These are phyloP conservation scores for Coprinellus micaceus DNA, from an alignment of 768 basidiomycete species.

Conservation along the genomic window DNA sequence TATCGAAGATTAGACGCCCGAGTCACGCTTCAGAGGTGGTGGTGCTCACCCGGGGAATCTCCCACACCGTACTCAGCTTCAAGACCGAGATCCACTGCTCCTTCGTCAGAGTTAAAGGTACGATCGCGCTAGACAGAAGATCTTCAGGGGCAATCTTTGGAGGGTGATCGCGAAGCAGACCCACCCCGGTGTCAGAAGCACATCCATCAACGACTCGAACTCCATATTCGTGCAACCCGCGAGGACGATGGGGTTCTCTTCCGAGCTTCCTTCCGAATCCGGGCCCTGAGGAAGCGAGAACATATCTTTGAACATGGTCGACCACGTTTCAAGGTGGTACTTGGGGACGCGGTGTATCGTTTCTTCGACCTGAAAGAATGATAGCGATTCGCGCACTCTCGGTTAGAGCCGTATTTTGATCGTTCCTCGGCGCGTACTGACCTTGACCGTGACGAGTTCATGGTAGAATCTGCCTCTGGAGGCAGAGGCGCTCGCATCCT, in stretches of 20 bases:
- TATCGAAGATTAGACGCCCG: background rate
- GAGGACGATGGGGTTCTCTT: background rate
- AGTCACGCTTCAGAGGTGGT: background rate
- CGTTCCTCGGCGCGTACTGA: too few relatives aligned
- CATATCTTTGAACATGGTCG: conserved; percentile 3
- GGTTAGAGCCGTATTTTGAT: too few relatives aligned
- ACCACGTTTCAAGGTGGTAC: background rate
- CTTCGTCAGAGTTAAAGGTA: background rate
- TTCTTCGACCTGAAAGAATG: conserved; percentile 1
- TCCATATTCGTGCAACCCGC: background rate
- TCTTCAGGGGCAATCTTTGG: background rate
- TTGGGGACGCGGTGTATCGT: background rate
- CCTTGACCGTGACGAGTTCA: too few relatives aligned
- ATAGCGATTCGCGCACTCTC: too few relatives aligned
- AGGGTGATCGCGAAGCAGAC: background rate
- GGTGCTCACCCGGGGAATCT: background rate
- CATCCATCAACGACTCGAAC: conserved; percentile 1
- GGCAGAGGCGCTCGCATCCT: too few relatives aligned
- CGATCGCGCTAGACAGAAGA: background rate
- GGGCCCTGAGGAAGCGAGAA: conserved; percentile 3
- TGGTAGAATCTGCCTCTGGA: too few relatives aligned
- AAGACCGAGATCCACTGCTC: background rate
- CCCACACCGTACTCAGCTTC: background rate
- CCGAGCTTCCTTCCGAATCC: background rate
- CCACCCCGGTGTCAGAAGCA: background rate